phyloP scores from a whole-genome alignment of 2,329 filamentous ascomycete species.

The Coniochaeta ligniaria region DNA sequence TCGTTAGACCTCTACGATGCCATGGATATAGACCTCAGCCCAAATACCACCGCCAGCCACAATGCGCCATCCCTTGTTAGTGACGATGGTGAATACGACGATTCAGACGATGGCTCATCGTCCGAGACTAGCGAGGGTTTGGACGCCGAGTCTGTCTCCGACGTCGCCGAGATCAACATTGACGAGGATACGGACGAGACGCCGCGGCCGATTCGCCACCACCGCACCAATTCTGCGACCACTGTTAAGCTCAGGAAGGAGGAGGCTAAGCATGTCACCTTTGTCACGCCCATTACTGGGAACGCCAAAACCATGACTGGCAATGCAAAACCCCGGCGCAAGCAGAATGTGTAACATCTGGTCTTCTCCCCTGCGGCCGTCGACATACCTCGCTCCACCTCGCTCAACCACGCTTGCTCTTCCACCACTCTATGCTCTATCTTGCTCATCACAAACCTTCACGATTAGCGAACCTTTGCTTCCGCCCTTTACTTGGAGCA shows the following conservation, averaged over 20 bases:
- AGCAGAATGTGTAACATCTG: constrained; percentile 9
- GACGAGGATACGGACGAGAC: constrained; percentile 45
- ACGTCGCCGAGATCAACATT: constrained; percentile 55
- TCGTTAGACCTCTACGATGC: constrained; percentile 39
- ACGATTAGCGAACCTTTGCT: not conserved
- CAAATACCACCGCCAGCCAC: constrained; percentile 63
- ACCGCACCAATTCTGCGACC: constrained; percentile 28
- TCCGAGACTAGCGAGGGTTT: constrained; percentile 50
- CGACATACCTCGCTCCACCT: not conserved
- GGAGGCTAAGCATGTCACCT: constrained; percentile 47
- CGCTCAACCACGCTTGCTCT: not conserved
- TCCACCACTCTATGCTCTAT: not conserved
- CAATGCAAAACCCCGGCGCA: constrained; percentile 23
- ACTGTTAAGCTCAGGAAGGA: constrained; percentile 46
- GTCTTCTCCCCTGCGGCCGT: not conserved
- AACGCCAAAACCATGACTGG: constrained; percentile 13
- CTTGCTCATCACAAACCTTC: not conserved
- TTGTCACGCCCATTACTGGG: constrained; percentile 43
- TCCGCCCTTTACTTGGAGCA: not conserved
- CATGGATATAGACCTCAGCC: constrained; percentile 58
- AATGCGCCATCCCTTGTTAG: constrained; percentile 74
- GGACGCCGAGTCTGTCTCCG: constrained; percentile 52
- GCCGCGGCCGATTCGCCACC: constrained; percentile 34
- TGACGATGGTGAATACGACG: constrained; percentile 73
- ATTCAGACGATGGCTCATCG: constrained; percentile 58